These are phyloP conservation scores for Dioscorea zingiberensis DNA, from an alignment of 106 monocot species.

Conservation along the genomic window DNA sequence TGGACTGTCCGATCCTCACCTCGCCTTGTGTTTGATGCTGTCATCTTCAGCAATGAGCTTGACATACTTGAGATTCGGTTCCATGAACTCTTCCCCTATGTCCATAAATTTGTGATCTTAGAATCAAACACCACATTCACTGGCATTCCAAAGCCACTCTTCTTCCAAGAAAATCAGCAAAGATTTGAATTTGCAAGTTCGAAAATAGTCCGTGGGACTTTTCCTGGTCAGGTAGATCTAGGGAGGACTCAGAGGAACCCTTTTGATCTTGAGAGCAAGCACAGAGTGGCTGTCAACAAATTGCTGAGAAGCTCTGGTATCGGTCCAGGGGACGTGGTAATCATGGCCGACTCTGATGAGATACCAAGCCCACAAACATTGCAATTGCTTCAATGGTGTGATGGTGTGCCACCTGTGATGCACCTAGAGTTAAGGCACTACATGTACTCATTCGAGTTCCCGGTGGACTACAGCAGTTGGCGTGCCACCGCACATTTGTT, in stretches of 20 bases:
- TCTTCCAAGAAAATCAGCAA: conserved; percentile 31
- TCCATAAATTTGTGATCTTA: conserved; percentile 65
- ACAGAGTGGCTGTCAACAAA: conserved; percentile 64
- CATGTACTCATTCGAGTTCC: conserved; percentile 92
- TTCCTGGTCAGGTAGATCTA: conserved; percentile 52
- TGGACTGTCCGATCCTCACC: conserved; percentile 52
- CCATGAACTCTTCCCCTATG: conserved; percentile 62
- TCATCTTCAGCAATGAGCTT: conserved; percentile 90
- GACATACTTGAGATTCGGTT: conserved; percentile 80
- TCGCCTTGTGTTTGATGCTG: conserved; percentile 75
- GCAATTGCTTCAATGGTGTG: conserved; percentile 70
- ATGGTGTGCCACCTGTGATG: conserved; percentile 67
- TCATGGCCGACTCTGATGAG: conserved; percentile 92
- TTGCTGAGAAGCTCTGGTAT: conserved; percentile 55
- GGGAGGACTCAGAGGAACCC: conserved; percentile 53
- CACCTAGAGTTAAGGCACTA: conserved; percentile 75
- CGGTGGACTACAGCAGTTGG: conserved; percentile 75
- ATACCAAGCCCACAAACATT: conserved; percentile 71
- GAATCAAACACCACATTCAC: conserved; percentile 91
- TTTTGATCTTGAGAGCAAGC: conserved; percentile 78
- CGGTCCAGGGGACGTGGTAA: conserved; percentile 42
- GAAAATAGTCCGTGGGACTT: conserved; percentile 44
- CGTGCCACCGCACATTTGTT: conserved; percentile 57
- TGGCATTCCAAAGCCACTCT: conserved; percentile 57
- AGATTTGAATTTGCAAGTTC: conserved; percentile 54